Conservation (phyloP, 2,329 filamentous ascomycete genomes). For the Aotearoamyces nothofagi region DNA sequence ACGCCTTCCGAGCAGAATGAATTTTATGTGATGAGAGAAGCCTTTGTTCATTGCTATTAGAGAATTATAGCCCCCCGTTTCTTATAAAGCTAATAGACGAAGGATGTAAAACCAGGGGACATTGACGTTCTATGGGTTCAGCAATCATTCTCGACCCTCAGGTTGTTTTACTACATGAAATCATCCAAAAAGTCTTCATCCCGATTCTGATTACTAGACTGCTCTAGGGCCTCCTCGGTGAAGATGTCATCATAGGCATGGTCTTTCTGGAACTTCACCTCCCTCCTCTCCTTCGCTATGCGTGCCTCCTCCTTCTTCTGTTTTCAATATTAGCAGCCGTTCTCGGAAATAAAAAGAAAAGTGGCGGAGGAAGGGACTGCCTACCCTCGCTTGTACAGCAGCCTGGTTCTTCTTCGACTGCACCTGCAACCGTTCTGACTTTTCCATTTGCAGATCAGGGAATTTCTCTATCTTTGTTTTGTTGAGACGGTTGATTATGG, state of each 20-base stretch:
- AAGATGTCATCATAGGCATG: slow-evolving; percentile 94
- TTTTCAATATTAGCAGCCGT: background rate
- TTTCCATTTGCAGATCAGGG: slow-evolving; percentile 70
- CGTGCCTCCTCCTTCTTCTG: slow-evolving; percentile 65
- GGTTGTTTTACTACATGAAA: too few species aligned
- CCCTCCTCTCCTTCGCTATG: slow-evolving; percentile 64
- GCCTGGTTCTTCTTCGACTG: slow-evolving; percentile 58
- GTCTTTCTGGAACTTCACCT: slow-evolving; percentile 91
- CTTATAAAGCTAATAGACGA: too few species aligned
- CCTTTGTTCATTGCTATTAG: too few species aligned
- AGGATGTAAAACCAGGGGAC: too few species aligned
- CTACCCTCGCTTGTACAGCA: slow-evolving; percentile 43
- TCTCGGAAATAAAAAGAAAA: slow-evolving; percentile 1
- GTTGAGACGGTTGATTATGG: slow-evolving; percentile 92
- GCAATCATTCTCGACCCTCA: too few species aligned
- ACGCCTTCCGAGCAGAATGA: too few species aligned
- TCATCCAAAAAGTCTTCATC: slow-evolving; percentile 70
- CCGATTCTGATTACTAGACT: slow-evolving; percentile 74
- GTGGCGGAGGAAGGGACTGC: slow-evolving; percentile 10
- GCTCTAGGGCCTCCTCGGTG: slow-evolving; percentile 63
- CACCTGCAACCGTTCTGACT: slow-evolving; percentile 59
- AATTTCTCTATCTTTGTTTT: slow-evolving; percentile 87
- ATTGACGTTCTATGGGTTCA: too few species aligned
- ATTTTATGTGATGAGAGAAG: too few species aligned
- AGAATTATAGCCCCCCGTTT: too few species aligned